Conservation (phyloP, 805 yeast genomes). For the Candida pseudoglaebosa region DNA sequence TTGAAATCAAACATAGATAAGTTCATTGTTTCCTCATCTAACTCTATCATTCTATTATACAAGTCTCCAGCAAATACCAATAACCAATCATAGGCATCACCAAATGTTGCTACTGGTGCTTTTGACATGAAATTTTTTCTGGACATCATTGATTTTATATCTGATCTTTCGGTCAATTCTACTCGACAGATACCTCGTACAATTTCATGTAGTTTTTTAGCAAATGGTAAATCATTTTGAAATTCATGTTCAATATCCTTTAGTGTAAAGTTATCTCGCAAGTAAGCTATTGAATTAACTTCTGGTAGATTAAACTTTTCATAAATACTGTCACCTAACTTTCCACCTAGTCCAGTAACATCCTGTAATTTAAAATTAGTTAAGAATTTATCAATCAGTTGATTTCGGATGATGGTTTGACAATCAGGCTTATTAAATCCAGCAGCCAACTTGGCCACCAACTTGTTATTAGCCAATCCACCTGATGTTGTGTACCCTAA, state of each 20-base stretch:
- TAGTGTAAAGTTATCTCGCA: conserved; percentile 46
- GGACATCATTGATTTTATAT: conserved; percentile 83
- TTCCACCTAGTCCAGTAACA: conserved; percentile 91
- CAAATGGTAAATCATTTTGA: conserved; percentile 43
- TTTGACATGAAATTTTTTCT: conserved; percentile 70
- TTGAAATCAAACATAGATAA: conserved; percentile 18
- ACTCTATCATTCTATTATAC: conserved; percentile 62
- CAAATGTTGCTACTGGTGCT: conserved; percentile 44
- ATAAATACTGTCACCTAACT: conserved; percentile 60
- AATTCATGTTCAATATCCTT: conserved; percentile 18
- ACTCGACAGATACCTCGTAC: conserved; percentile 58
- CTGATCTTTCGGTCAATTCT: conserved; percentile 56
- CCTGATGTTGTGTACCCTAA: conserved; percentile 87
- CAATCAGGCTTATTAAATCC: conserved; percentile 81
- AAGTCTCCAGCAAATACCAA: conserved; percentile 80
- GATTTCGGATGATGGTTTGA: conserved; percentile 68
- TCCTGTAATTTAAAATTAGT: conserved; percentile 62
- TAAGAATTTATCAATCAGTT: conserved; percentile 49
- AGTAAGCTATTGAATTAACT: conserved; percentile 40
- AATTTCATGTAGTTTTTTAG: conserved; percentile 53
- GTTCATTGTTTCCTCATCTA: conserved; percentile 59
- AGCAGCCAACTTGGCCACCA: conserved; percentile 82
- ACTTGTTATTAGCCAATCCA: conserved; percentile 75
- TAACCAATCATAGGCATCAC: conserved; percentile 74
- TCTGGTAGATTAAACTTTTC: conserved; percentile 50